A percentile compares a stretch with the other conserved stretches of the same genome.
Evolutionary conservation across 1,284 basidiomycete genomes (phyloP).

Genomic region (Meira miltonrushii): DNA sequence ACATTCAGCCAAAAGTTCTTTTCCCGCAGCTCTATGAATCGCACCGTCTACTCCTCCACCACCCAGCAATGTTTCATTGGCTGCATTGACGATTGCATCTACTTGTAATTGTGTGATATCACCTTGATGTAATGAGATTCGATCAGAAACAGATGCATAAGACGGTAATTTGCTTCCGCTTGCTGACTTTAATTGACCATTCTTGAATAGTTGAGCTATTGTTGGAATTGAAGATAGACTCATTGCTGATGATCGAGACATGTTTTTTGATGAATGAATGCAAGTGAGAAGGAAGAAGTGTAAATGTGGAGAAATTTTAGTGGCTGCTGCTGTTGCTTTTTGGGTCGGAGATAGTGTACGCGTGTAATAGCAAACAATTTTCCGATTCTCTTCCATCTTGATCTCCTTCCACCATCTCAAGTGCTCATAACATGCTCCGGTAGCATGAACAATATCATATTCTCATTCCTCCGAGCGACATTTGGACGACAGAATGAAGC

Average conservation of each 20-base stretch:
- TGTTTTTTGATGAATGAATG: no score
- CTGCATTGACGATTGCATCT: conserved; percentile 48
- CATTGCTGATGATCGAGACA: neutral
- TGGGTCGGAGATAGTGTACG: no score
- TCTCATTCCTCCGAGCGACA: no score
- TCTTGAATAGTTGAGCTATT: conserved; percentile 3
- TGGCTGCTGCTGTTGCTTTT: no score
- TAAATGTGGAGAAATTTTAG: no score
- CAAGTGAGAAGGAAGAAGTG: no score
- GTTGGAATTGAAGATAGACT: conserved; percentile 4
- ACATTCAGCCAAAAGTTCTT: conserved; percentile 69
- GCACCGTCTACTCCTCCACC: conserved; percentile 67
- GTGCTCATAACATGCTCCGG: no score
- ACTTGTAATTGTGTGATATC: conserved; percentile 17
- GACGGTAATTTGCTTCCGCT: neutral
- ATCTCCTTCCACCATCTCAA: no score
- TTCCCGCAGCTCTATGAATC: conserved; percentile 79
- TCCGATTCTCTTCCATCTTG: no score
- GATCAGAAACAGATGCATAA: conserved; percentile 1
- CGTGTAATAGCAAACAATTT: no score
- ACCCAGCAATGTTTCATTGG: conserved; percentile 39
- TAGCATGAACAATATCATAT: no score
- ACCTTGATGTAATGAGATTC: conserved; percentile 3
- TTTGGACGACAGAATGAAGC: no score
- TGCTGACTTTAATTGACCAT: conserved; percentile 1